Percentiles rank a stretch among this genome's conserved stretches.
Evolutionary conservation across 1,284 basidiomycete genomes (phyloP).

Genomic region (Ceraceosorus guamensis): DNA sequence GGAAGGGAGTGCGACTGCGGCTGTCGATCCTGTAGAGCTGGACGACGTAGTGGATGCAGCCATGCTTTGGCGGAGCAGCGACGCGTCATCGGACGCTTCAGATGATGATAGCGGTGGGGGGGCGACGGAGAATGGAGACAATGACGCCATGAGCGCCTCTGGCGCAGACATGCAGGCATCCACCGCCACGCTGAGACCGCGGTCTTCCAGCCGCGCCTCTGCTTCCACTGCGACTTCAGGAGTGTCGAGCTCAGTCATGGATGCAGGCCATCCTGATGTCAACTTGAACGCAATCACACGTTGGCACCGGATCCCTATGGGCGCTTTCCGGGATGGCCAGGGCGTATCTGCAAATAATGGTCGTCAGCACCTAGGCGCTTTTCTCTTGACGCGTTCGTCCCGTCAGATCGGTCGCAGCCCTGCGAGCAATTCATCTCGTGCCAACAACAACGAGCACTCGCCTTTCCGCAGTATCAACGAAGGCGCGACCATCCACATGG

Average conservation of each 20-base stretch:
- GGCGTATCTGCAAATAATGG: slow-evolving; percentile 4
- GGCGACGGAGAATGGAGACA: not conserved
- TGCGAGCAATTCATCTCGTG: not conserved
- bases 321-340: slow-evolving; percentile 42
- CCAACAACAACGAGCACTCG: slow-evolving; percentile 17
- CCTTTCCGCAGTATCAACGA: slow-evolving; percentile 25
- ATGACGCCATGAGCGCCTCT: not conserved
- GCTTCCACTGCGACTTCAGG: not conserved
- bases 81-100: not conserved
- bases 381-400: slow-evolving; percentile 24
- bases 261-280: slow-evolving; percentile 9
- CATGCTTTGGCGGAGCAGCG: slow-evolving; percentile 22
- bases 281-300: slow-evolving; percentile 40
- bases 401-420: not conserved
- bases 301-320: slow-evolving; percentile 46
- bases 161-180: not conserved
- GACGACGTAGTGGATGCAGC: slow-evolving; percentile 42
- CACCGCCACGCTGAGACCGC: not conserved
- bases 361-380: slow-evolving; percentile 28
- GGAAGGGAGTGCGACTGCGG: slow-evolving; percentile 16
- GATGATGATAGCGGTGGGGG: not conserved
- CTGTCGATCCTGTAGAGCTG: slow-evolving; percentile 37
- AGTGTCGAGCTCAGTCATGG: not conserved
- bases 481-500: slow-evolving; percentile 5
- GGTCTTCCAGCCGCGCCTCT: not conserved